Evolutionary conservation across 1,284 basidiomycete species (phyloP).

Genomic region (Peniophora sp.): DNA sequence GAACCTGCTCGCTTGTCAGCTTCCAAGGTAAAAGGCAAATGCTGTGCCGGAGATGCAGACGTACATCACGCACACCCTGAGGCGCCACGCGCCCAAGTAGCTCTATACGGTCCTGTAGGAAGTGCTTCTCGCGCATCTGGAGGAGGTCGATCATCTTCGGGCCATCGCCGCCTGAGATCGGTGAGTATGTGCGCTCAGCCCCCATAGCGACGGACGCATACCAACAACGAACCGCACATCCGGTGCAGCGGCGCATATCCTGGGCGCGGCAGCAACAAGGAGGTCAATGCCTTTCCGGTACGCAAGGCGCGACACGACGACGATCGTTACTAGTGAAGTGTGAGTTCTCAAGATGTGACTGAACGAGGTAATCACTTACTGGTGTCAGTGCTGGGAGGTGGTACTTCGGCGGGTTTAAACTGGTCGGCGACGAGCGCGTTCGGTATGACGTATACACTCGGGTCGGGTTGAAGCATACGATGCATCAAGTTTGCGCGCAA

Average conservation of each 20-base stretch:
- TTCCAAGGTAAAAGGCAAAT: neutral
- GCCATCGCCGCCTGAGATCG: conserved; percentile 73
- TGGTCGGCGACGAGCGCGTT: conserved; percentile 88
- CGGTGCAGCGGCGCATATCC: conserved; percentile 79
- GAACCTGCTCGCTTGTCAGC: conserved; percentile 44
- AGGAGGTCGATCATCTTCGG: conserved; percentile 93
- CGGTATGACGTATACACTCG: conserved; percentile 84
- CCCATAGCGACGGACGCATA: conserved; percentile 24
- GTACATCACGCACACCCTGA: conserved; percentile 74
- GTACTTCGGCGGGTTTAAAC: conserved; percentile 60
- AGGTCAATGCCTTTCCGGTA: conserved; percentile 98
- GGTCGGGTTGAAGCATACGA: neutral
- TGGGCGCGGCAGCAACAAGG: conserved; percentile 85
- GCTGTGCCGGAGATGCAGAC: conserved; percentile 17
- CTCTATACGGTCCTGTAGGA: conserved; percentile 86
- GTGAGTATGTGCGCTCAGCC: neutral
- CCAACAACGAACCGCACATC: conserved; percentile 87
- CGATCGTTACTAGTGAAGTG: conserved; percentile 69
- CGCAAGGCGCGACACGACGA: conserved; percentile 90
- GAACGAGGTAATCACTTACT: conserved; percentile 36
- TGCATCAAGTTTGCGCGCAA: conserved; percentile 65
- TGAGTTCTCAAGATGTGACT: conserved; percentile 38
- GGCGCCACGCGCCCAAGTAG: conserved; percentile 80
- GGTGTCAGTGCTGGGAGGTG: conserved; percentile 36
- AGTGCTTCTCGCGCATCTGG: conserved; percentile 90